Evolutionary conservation across 805 yeast genomes (phyloP).

Genomic region (Blastobotrys terrestris): DNA sequence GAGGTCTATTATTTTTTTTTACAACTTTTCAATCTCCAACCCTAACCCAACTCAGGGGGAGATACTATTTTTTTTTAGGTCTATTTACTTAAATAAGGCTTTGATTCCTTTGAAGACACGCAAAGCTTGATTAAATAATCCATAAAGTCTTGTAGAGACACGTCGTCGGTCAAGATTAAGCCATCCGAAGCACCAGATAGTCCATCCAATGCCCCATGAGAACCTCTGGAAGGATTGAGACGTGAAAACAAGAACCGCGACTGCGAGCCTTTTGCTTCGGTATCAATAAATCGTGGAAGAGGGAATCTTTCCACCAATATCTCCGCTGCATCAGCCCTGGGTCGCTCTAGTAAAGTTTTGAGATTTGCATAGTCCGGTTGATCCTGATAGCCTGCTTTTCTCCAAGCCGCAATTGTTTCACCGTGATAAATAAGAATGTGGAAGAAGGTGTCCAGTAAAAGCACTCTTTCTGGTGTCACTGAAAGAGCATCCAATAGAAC

Average conservation of each 20-base stretch:
- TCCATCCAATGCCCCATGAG: constrained; percentile 39
- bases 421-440: constrained; percentile 91
- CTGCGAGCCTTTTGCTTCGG: constrained; percentile 95
- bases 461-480: constrained; percentile 72
- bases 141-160: constrained; percentile 85
- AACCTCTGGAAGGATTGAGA: constrained; percentile 81
- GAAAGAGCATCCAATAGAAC: constrained; percentile 87
- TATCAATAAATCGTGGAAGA: constrained; percentile 87
- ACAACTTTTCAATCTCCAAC: background rate
- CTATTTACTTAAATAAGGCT: constrained; percentile 4
- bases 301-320: constrained; percentile 88
- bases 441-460: constrained; percentile 87
- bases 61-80: no score
- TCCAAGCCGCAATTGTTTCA: constrained; percentile 86
- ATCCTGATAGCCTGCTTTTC: constrained; percentile 84
- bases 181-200: constrained; percentile 45
- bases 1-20: no score
- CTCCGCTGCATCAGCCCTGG: constrained; percentile 84
- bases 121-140: constrained; percentile 80
- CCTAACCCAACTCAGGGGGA: background rate
- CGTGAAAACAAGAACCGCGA: constrained; percentile 89
- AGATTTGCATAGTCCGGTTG: constrained; percentile 79
- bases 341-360: constrained; percentile 72
- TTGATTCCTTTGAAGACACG: constrained; percentile 34
- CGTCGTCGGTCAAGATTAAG: constrained; percentile 82